These are phyloP conservation scores for Cordyceps cateniannulata DNA, from an alignment of 2,329 filamentous ascomycete species.

Conservation along the genomic window DNA sequence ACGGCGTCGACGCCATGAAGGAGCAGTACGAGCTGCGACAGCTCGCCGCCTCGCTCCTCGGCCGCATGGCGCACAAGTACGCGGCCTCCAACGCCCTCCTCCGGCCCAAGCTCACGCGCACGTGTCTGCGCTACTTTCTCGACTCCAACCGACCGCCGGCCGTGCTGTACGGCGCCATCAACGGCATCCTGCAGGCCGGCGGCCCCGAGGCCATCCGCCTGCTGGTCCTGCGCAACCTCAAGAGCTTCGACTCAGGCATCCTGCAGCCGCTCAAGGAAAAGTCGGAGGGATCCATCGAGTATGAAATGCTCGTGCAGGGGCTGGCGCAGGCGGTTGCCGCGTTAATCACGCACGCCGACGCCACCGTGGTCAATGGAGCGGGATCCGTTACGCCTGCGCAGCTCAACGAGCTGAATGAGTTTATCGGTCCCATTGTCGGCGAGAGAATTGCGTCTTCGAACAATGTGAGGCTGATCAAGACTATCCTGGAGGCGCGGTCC, in stretches of 20 bases:
- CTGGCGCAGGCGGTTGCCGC: constrained; percentile 47
- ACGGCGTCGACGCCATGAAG: constrained; percentile 44
- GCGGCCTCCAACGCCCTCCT: constrained; percentile 73
- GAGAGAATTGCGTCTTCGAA: constrained; percentile 38
- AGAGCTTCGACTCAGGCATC: constrained; percentile 46
- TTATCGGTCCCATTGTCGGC: constrained; percentile 50
- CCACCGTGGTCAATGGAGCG: constrained; percentile 35
- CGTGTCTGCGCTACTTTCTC: constrained; percentile 85
- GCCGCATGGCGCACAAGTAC: constrained; percentile 74
- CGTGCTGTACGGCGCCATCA: constrained; percentile 83
- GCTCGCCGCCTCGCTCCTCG: constrained; percentile 74
- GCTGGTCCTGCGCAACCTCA: constrained; percentile 49
- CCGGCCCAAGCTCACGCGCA: constrained; percentile 83
- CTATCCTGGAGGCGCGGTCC: constrained; percentile 48
- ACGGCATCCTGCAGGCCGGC: constrained; percentile 71
- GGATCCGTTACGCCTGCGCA: constrained; percentile 29
- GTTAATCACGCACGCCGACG: constrained; percentile 29
- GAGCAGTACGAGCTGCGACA: constrained; percentile 78
- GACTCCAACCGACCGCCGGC: constrained; percentile 77
- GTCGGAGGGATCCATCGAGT: constrained; percentile 43
- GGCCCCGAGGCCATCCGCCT: constrained; percentile 54
- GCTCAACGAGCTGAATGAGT: constrained; percentile 42
- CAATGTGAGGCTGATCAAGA: constrained; percentile 41
- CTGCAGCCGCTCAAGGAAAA: constrained; percentile 48
- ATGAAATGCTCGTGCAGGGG: constrained; percentile 50